phyloP scores from a whole-genome alignment of 208 protist species.

The Acanthamoeba lenticulata region DNA sequence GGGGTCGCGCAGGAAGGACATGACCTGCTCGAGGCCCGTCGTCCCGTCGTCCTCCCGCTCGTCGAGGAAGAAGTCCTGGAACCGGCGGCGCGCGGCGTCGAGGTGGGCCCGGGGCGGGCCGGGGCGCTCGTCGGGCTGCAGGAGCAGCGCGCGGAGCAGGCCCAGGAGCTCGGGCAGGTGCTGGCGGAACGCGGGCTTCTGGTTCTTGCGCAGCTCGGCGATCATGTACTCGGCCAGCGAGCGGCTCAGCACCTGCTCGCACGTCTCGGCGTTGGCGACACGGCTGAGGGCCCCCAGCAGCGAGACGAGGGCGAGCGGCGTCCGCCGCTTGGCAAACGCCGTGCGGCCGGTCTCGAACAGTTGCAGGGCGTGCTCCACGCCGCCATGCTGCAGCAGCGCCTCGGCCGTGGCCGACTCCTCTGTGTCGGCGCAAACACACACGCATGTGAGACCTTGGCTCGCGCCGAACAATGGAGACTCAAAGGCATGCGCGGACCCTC shows the following conservation, averaged over 20 bases:
- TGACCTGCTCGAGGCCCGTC: constrained; percentile 1
- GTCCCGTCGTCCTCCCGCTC: constrained; percentile 27
- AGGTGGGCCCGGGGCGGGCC: background rate
- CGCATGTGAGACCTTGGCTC: no score
- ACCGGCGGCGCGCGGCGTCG: background rate
- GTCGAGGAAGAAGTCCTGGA: constrained; percentile 21
- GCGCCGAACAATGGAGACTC: no score
- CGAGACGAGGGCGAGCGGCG: background rate
- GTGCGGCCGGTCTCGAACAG: background rate
- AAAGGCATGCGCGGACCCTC: background rate
- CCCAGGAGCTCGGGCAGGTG: background rate
- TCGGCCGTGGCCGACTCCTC: background rate
- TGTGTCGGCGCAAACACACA: background rate
- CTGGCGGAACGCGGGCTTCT: constrained; percentile 1
- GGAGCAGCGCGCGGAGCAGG: background rate
- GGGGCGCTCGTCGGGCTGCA: background rate
- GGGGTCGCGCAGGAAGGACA: constrained; percentile 18
- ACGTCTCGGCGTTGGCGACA: background rate
- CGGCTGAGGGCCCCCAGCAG: background rate
- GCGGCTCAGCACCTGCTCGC: background rate
- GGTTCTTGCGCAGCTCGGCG: constrained; percentile 21
- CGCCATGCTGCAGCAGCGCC: background rate
- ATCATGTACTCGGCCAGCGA: constrained; percentile 7
- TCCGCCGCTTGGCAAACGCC: background rate
- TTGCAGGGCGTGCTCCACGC: background rate